phyloP scores from a whole-genome alignment of 352 stramenopile genomes.

The Plasmopara halstedii region DNA sequence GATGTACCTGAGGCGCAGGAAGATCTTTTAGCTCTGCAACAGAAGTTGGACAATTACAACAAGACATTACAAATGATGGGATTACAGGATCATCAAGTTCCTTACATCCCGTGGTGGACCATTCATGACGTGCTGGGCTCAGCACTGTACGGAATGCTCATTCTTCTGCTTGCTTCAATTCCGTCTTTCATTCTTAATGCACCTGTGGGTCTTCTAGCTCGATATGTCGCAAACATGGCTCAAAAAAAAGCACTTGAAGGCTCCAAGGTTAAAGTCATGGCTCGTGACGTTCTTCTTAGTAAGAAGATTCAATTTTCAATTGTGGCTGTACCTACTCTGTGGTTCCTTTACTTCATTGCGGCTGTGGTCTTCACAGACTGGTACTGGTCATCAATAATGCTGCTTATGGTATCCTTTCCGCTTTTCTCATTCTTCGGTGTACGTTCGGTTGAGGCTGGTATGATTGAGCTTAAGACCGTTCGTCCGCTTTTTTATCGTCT shows the following conservation, averaged over 20 bases:
- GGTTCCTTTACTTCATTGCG: constrained; percentile 80
- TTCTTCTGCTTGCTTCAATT: constrained; percentile 87
- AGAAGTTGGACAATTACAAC: constrained; percentile 82
- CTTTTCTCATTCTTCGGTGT: constrained; percentile 86
- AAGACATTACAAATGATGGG: constrained; percentile 81
- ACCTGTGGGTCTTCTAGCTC: constrained; percentile 82
- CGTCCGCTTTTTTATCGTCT: constrained; percentile 77
- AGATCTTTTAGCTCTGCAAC: constrained; percentile 53
- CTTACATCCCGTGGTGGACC: constrained; percentile 81
- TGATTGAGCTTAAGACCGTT: constrained; percentile 84
- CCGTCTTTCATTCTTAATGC: constrained; percentile 89
- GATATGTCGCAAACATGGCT: constrained; percentile 61
- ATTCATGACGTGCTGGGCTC: constrained; percentile 87
- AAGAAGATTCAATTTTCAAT: constrained; percentile 93
- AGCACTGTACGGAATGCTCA: constrained; percentile 72
- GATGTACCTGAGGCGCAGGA: constrained; percentile 48
- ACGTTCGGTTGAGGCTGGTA: constrained; percentile 78
- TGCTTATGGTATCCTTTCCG: constrained; percentile 75
- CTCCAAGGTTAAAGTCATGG: constrained; percentile 89
- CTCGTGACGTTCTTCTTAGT: constrained; percentile 84
- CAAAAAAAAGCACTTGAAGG: constrained; percentile 79
- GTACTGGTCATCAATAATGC: constrained; percentile 78
- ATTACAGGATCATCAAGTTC: constrained; percentile 88
- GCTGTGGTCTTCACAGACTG: constrained; percentile 77
- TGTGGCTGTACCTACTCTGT: constrained; percentile 83